Evolutionary conservation across 352 stramenopile species (phyloP).

Genomic region (Phytophthora hibernalis): DNA sequence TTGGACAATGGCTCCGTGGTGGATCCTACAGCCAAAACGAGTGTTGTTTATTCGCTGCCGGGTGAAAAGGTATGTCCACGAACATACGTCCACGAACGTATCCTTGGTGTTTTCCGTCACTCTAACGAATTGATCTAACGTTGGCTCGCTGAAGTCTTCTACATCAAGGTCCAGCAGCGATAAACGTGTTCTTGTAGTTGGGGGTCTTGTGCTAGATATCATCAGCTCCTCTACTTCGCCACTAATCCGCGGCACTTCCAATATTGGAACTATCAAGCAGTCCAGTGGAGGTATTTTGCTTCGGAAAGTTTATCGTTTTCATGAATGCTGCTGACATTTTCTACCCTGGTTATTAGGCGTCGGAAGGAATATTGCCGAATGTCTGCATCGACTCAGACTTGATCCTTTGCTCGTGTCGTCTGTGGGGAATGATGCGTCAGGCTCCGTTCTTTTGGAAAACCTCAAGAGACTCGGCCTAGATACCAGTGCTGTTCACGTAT

Average conservation of each 20-base stretch:
- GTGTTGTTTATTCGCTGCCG: slow-evolving; percentile 51
- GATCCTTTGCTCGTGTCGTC: slow-evolving; percentile 83
- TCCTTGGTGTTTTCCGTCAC: not conserved
- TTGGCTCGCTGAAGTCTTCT: slow-evolving; percentile 11
- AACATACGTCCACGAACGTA: too few relatives aligned
- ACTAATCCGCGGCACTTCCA: slow-evolving; percentile 86
- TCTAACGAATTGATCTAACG: slow-evolving; percentile 8
- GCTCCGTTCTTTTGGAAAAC: slow-evolving; percentile 78
- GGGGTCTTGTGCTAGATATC: slow-evolving; percentile 88
- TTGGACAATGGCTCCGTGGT: slow-evolving; percentile 45
- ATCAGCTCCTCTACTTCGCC: slow-evolving; percentile 74
- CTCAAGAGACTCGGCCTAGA: slow-evolving; percentile 67
- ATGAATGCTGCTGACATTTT: not conserved
- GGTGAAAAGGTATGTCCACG: slow-evolving; percentile 55
- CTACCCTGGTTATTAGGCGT: slow-evolving; percentile 59
- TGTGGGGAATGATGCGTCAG: slow-evolving; percentile 78
- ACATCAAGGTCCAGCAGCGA: not conserved
- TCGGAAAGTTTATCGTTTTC: not conserved
- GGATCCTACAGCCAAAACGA: slow-evolving; percentile 11
- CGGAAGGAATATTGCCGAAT: slow-evolving; percentile 94
- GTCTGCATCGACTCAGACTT: slow-evolving; percentile 70
- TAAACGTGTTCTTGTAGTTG: slow-evolving; percentile 83
- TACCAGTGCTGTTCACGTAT: slow-evolving; percentile 62
- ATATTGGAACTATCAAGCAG: slow-evolving; percentile 86
- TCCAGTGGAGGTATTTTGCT: slow-evolving; percentile 66